Evolutionary conservation across 192 early-diverging fungal species (phyloP), one percentile per base, ranked within the genome.

Genomic region (Endogone sp.): DNA sequence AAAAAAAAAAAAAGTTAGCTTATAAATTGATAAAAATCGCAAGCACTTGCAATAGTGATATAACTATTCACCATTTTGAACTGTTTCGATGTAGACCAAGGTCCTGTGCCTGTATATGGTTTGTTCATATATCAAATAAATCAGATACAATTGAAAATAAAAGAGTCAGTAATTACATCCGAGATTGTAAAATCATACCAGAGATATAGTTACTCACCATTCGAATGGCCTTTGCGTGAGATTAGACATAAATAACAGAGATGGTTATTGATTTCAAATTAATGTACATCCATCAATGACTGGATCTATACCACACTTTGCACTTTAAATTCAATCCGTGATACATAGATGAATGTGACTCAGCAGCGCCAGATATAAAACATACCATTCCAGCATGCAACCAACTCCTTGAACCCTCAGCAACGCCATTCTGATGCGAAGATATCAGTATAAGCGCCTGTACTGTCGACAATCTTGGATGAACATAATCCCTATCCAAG

Each of bases 401-500:
- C 59, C 59, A 60, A 10, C 24, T 28, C 21, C 59, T 10, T 26
- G 59, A 23, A 10, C 59, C 27, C 59, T 60, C 27, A 11, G 27
- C 4, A 9, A 28, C 22, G 4, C 59, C 59, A 26, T 60, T 23
- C 59, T 60, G 59, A 22, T 60, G 59, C 27, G 27, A 26, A 21
- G 59, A 23, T 28, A 60, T 60, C 22, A 60, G 21, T 6, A 60
- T 79, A 62, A 76, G 62, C 3, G 80, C 71, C 3, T 77, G 73
- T n/a, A 74, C 70, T 9, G 73, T 74, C 44, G 77, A 82, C 68
- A 70, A 56, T 8, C 65, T 67, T 37, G 71, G 56, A 20, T 29
- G 26, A 8, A 74, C 80, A 37, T 79, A 76, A 56, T 85, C 73
- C 49, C 76, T 73, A 49, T 85, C 83, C 20, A 83, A 65, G 32